Conservation (phyloP, 805 yeast genomes). For the Candida methanosorbosa region DNA sequence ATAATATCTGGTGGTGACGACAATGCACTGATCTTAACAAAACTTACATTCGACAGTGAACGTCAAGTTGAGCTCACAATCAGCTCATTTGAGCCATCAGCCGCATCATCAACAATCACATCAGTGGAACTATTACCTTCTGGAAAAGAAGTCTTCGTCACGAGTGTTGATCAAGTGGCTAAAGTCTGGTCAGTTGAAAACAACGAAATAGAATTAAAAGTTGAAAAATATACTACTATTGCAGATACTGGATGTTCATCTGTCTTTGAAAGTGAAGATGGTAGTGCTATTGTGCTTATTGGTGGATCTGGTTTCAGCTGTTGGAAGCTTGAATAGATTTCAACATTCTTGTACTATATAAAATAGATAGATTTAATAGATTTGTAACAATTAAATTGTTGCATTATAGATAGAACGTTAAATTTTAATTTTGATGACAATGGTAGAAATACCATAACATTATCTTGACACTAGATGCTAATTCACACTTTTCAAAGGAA, state of each 20-base stretch:
- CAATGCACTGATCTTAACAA: constrained; percentile 49
- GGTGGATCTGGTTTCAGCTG: constrained; percentile 75
- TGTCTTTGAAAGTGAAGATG: constrained; percentile 20
- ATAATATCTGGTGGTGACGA: constrained; percentile 90
- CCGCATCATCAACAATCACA: constrained; percentile 86
- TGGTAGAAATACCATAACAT: too few relatives aligned
- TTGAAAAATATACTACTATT: constrained; percentile 60
- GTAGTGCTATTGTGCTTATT: constrained; percentile 31
- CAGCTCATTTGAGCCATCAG: constrained; percentile 33
- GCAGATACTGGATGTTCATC: constrained; percentile 86
- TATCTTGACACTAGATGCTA: too few relatives aligned
- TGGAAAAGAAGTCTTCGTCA: constrained; percentile 35
- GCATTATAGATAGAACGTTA: too few relatives aligned
- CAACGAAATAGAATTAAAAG: constrained; percentile 19
- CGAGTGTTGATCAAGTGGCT: constrained; percentile 79
- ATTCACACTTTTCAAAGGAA: too few relatives aligned
- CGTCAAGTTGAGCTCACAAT: constrained; percentile 18
- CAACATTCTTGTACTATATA: too few relatives aligned
- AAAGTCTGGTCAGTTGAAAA: constrained; percentile 50
- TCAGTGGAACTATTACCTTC: constrained; percentile 34
- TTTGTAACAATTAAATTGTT: too few relatives aligned
- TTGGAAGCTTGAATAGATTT: constrained; percentile 16
- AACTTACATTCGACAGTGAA: constrained; percentile 23
- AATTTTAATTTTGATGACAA: too few relatives aligned
- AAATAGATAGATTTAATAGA: too few relatives aligned